Evolutionary conservation across 176 grass and related monocot species (phyloP).

Genomic region (Tuctoria greenei): DNA sequence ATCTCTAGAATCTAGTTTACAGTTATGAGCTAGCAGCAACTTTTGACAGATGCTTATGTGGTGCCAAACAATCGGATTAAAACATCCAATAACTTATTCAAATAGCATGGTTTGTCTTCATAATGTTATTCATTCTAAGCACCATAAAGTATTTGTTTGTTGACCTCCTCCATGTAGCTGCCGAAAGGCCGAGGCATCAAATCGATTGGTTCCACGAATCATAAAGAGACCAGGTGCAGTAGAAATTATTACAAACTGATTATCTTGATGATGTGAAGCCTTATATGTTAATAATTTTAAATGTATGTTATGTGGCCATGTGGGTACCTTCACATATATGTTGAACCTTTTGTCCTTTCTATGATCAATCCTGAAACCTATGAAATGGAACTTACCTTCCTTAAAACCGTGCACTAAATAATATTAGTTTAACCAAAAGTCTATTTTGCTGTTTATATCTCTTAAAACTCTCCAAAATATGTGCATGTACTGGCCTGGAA

Average conservation of each 20-base stretch:
- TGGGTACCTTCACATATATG: conserved; percentile 1
- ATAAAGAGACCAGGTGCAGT: conserved; percentile 1
- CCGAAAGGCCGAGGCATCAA: background rate
- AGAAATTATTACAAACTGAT: background rate
- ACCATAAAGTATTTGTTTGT: background rate
- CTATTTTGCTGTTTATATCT: background rate
- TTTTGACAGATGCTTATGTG: background rate
- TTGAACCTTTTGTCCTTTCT: background rate
- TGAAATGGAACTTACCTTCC: background rate
- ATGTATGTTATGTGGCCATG: conserved; percentile 6
- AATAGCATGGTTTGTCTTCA: background rate
- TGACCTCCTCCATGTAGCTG: background rate
- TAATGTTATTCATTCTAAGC: background rate
- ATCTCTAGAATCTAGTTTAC: background rate
- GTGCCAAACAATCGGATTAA: background rate
- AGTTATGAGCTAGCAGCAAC: background rate
- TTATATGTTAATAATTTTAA: conserved; percentile 1
- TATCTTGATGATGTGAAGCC: background rate
- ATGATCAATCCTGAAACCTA: background rate
- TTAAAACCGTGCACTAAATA: background rate
- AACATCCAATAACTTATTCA: conserved; percentile 13
- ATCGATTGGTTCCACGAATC: conserved; percentile 3
- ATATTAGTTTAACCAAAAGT: background rate
- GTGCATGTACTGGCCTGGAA: background rate
- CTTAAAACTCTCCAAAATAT: background rate